Percentiles rank a stretch among this genome's conserved stretches.
Evolutionary conservation across 2,329 filamentous ascomycete species (phyloP).

Genomic region (Epicoccum sorghinum): DNA sequence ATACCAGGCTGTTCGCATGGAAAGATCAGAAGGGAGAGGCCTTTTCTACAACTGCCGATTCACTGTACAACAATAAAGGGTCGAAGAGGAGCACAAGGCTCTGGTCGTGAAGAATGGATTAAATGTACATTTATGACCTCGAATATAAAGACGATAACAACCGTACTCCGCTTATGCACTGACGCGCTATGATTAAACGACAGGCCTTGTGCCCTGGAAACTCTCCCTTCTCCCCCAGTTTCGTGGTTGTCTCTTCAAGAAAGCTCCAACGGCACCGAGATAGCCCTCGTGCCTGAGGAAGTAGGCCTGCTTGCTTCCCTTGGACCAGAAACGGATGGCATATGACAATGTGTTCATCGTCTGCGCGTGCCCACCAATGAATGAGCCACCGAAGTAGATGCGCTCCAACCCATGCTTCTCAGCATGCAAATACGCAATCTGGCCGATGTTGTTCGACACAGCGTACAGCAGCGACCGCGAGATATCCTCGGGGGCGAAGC

Average conservation of each 20-base stretch:
- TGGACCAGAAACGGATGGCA: slow-evolving; percentile 97
- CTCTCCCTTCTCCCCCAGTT: slow-evolving; percentile 90
- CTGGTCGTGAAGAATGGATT: not conserved
- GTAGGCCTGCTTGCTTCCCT: slow-evolving; percentile 91
- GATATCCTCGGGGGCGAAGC: slow-evolving; percentile 82
- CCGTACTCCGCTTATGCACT: slow-evolving; percentile 1
- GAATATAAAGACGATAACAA: too few species aligned
- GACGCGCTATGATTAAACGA: not conserved
- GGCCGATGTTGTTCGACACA: slow-evolving; percentile 94
- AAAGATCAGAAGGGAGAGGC: too few species aligned
- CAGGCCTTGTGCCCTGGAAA: slow-evolving; percentile 57
- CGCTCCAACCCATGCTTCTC: slow-evolving; percentile 89
- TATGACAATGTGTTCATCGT: slow-evolving; percentile 98
- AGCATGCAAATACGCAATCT: slow-evolving; percentile 96
- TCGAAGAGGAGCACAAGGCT: not conserved
- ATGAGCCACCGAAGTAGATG: slow-evolving; percentile 97
- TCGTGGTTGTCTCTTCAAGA: slow-evolving; percentile 84
- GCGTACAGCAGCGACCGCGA: slow-evolving; percentile 91
- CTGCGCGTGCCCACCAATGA: slow-evolving; percentile 93
- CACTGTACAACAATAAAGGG: too few species aligned
- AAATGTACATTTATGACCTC: not conserved
- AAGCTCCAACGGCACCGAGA: slow-evolving; percentile 90
- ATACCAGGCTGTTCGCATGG: too few species aligned
- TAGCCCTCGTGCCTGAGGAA: slow-evolving; percentile 97
- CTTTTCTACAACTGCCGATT: too few species aligned